Conservation (phyloP, 805 yeast genomes). For the Clavispora carvajalis region DNA sequence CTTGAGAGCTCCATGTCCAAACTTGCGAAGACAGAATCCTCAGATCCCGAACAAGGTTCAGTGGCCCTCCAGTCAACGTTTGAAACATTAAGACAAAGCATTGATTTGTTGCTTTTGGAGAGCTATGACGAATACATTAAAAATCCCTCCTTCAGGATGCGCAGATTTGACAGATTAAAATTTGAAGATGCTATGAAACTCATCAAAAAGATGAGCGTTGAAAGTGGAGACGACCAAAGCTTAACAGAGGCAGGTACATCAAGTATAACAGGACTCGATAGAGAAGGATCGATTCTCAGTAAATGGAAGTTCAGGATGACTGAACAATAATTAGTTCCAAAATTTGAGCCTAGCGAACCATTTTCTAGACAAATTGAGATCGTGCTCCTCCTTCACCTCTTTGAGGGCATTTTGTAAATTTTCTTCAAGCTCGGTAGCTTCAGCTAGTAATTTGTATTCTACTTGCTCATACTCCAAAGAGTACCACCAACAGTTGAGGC, state of each 20-base stretch:
- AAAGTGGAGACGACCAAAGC: not conserved
- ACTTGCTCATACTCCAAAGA: conserved; percentile 24
- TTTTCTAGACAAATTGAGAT: conserved; percentile 2
- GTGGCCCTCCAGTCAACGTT: conserved; percentile 68
- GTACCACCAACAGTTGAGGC: conserved; percentile 30
- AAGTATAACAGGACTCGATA: conserved; percentile 5
- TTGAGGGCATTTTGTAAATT: conserved; percentile 10
- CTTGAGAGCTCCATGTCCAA: conserved; percentile 53
- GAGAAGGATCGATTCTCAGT: conserved; percentile 15
- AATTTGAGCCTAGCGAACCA: conserved; percentile 14
- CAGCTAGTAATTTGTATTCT: conserved; percentile 10
- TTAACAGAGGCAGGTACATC: not conserved
- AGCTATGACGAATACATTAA: conserved; percentile 61
- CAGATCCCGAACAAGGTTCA: conserved; percentile 21
- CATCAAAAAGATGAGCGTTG: conserved; percentile 46
- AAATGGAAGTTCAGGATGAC: conserved; percentile 24
- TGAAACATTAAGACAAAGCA: conserved; percentile 72
- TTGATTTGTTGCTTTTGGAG: conserved; percentile 63
- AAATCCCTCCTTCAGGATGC: conserved; percentile 34
- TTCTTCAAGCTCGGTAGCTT: conserved; percentile 13
- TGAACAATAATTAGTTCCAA: conserved; percentile 13
- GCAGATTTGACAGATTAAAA: conserved; percentile 66
- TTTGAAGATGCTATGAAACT: conserved; percentile 65
- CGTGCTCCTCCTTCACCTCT: conserved; percentile 10
- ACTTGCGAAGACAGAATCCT: conserved; percentile 20